Percentiles rank a stretch among this genome's conserved stretches.
Conservation (phyloP, 164 flowering plant species). For the Dillenia turbinata region DNA sequence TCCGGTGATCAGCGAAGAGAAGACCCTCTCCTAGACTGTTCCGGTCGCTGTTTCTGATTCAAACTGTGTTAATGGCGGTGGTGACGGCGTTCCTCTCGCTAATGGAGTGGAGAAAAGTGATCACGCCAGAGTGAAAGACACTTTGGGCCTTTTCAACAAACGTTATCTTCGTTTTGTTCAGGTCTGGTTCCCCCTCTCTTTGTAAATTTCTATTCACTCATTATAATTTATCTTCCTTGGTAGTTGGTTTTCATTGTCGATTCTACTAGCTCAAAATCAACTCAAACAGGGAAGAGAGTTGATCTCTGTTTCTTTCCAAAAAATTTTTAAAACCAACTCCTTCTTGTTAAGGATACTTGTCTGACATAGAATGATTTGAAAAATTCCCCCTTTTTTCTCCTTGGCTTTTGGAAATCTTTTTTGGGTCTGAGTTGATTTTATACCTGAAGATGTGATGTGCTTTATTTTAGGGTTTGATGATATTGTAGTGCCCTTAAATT, state of each 20-base stretch:
- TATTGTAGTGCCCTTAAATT: too few relatives aligned
- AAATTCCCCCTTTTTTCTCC: too few relatives aligned
- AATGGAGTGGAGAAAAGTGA: constrained; percentile 27
- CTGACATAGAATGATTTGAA: too few relatives aligned
- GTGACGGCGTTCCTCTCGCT: background rate
- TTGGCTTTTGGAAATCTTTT: too few relatives aligned
- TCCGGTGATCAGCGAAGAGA: background rate
- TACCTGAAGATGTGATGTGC: too few relatives aligned
- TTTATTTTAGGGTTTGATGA: too few relatives aligned
- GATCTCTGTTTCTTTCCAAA: too few relatives aligned
- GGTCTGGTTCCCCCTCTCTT: constrained; percentile 22
- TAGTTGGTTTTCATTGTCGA: background rate
- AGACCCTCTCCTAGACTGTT: background rate
- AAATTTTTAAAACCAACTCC: too few relatives aligned
- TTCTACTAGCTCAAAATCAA: too few relatives aligned
- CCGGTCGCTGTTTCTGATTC: background rate
- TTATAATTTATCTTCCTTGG: background rate
- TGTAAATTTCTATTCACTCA: background rate
- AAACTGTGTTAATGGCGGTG: background rate
- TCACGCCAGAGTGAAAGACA: constrained; percentile 40
- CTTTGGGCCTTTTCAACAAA: constrained; percentile 47
- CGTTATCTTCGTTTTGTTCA: constrained; percentile 52
- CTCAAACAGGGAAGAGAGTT: background rate
- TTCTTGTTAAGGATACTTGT: too few relatives aligned
- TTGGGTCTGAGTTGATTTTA: too few relatives aligned